Base-by-base conservation (phyloP, 208 protist species). In the Crithidia mellificae region DNA sequence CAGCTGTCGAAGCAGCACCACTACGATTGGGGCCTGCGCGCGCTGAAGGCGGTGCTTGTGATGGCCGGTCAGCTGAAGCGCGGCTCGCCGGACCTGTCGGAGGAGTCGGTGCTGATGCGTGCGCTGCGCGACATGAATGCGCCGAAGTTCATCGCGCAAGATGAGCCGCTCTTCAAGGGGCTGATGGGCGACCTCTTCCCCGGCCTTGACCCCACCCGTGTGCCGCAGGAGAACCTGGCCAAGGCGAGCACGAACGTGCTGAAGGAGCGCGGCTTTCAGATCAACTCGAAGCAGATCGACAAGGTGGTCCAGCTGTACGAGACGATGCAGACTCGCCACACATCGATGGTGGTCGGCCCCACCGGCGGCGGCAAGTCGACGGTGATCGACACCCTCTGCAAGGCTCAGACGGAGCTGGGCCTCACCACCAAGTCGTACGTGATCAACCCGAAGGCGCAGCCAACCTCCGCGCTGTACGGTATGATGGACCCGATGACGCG, bases 61-160 rank as follows among this genome's bases (percentile, higher is more conserved):
- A 99, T 99, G 97, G 98, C 98, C 14, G 98, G 98, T 36, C 84
- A 93, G 74, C 87, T 99, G 34, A 99, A 99, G 84, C 91, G 98
- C 27, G 91, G 87, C 34, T 86, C 91, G 49, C 88, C 94, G 32
- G 89, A 99, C 15, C 80, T 98, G n/a, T 73, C 79, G 14, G 98
- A 99, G 75, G 93, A 99, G 59, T 95, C 97, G 58, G 97, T 99
- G 63, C 88, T 99, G 32, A 99, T 99, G 98, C 90, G 98, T 55
- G 98, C 98, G 27, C 80, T 99, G 50, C 92, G 98, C 54, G 98
- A 99, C 81, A 99, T 99, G 98, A 99, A 99, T 79, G 88, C 98
- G 52, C 99, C 99, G n/a, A 99, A 99, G 84, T 99, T 99, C 85
- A 94, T 99, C 49, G 98, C 96, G 46, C 95, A 99, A 69, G 98